Percentiles rank a stretch among this genome's conserved stretches.
Evolutionary conservation across 208 protist genomes (phyloP).

Genomic region (Leishmania tropica): DNA sequence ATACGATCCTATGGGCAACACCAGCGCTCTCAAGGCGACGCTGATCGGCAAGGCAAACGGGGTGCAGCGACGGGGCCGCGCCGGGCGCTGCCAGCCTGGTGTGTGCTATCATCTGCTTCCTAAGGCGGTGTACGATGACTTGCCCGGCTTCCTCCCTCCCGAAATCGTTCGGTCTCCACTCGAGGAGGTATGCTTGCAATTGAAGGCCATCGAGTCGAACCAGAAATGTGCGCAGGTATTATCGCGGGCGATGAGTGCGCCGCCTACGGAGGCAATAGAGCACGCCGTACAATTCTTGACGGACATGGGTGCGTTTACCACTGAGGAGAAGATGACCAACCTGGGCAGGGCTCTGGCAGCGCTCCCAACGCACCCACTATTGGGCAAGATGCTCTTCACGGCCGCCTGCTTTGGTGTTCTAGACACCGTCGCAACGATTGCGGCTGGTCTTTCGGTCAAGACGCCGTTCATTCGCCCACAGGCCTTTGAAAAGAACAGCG

Average conservation of each 20-base stretch:
- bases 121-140: slow-evolving; percentile 61
- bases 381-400: slow-evolving; percentile 93
- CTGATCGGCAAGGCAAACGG: slow-evolving; percentile 87
- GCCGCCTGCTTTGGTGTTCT: slow-evolving; percentile 87
- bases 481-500: slow-evolving; percentile 46
- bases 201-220: slow-evolving; percentile 82
- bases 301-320: slow-evolving; percentile 84
- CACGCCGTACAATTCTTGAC: slow-evolving; percentile 83
- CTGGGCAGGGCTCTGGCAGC: slow-evolving; percentile 80
- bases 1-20: slow-evolving; percentile 85
- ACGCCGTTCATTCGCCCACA: slow-evolving; percentile 79
- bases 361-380: slow-evolving; percentile 87
- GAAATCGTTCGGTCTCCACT: slow-evolving; percentile 93
- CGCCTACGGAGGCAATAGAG: slow-evolving; percentile 54
- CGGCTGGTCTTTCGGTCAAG: slow-evolving; percentile 84
- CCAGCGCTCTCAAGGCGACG: slow-evolving; percentile 70
- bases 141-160: slow-evolving; percentile 92
- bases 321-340: slow-evolving; percentile 76
- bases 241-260: slow-evolving; percentile 72
- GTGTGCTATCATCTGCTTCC: slow-evolving; percentile 88
- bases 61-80: slow-evolving; percentile 90
- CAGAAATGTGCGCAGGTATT: slow-evolving; percentile 84
- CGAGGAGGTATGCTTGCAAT: slow-evolving; percentile 85
- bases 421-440: slow-evolving; percentile 86
- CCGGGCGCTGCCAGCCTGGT: slow-evolving; percentile 88